Percentiles rank a stretch among this genome's conserved stretches.
phyloP scores from a whole-genome alignment of 2,329 filamentous ascomycete genomes.

The Capronia americana region DNA sequence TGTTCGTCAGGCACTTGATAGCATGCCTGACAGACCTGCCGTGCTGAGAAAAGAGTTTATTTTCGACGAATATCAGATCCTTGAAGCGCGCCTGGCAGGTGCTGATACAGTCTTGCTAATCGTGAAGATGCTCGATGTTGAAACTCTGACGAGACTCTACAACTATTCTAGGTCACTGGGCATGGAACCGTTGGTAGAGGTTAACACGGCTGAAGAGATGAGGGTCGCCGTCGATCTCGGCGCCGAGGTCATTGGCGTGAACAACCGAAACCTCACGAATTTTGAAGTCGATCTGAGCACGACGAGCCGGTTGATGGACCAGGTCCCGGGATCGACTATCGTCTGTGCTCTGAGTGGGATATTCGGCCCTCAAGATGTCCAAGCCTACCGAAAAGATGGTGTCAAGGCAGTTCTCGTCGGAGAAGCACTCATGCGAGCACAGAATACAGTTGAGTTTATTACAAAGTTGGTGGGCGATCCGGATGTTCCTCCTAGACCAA shows the following conservation, averaged over 20 bases:
- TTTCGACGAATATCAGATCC: slow-evolving; percentile 97
- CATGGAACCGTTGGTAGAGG: slow-evolving; percentile 97
- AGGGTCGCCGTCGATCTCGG: slow-evolving; percentile 82
- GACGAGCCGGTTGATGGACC: slow-evolving; percentile 83
- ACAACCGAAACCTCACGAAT: slow-evolving; percentile 94
- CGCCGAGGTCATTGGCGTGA: slow-evolving; percentile 91
- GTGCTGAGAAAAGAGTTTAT: slow-evolving; percentile 95
- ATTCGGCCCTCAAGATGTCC: slow-evolving; percentile 83
- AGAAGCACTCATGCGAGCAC: slow-evolving; percentile 92
- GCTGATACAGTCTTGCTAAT: slow-evolving; percentile 95
- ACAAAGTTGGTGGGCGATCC: slow-evolving; percentile 74
- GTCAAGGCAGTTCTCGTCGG: slow-evolving; percentile 93
- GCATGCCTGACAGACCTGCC: slow-evolving; percentile 90
- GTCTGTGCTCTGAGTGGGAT: slow-evolving; percentile 96
- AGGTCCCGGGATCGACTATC: slow-evolving; percentile 83
- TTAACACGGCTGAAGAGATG: slow-evolving; percentile 95
- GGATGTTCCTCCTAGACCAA: slow-evolving; percentile 39
- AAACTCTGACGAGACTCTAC: slow-evolving; percentile 78
- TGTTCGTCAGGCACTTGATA: slow-evolving; percentile 85
- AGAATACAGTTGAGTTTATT: slow-evolving; percentile 83
- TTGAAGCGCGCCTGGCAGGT: slow-evolving; percentile 89
- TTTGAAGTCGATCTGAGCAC: slow-evolving; percentile 97
- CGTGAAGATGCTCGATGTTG: slow-evolving; percentile 92
- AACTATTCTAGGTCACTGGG: slow-evolving; percentile 86
- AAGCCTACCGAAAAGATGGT: slow-evolving; percentile 84